Evolutionary conservation across 2,329 filamentous ascomycete species (phyloP).

Genomic region (Diaporthe eres): DNA sequence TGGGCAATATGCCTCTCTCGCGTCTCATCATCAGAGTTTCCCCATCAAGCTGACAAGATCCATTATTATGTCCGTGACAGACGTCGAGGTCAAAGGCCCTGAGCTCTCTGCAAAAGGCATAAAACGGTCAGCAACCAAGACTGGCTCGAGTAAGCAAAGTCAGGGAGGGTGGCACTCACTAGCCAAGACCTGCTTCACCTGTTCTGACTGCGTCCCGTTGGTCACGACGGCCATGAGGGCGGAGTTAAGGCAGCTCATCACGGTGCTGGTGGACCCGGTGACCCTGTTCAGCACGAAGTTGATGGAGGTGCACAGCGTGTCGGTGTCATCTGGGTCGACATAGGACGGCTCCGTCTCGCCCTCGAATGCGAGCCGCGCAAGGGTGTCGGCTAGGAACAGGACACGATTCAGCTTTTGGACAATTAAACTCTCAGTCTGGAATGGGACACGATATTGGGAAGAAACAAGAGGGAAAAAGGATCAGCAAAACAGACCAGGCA

Average conservation of each 20-base stretch:
- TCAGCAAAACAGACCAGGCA: neutral
- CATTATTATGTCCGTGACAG: slow-evolving; percentile 19
- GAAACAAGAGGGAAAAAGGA: neutral
- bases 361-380: slow-evolving; percentile 12
- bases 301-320: slow-evolving; percentile 19
- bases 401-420: neutral
- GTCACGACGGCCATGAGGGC: slow-evolving; percentile 8
- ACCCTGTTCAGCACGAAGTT: slow-evolving; percentile 29
- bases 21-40: neutral
- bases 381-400: neutral
- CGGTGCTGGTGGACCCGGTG: neutral
- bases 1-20: neutral
- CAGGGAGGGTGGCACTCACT: neutral
- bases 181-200: slow-evolving; percentile 23
- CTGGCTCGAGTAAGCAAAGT: neutral
- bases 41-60: slow-evolving; percentile 17
- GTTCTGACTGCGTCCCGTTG: slow-evolving; percentile 9
- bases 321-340: slow-evolving; percentile 21
- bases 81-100: slow-evolving; percentile 4
- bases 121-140: neutral
- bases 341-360: neutral
- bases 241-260: slow-evolving; percentile 18
- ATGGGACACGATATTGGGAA: no score
- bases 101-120: neutral
- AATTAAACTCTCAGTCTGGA: neutral